Percentiles rank a stretch among this genome's conserved stretches.
These are phyloP conservation scores for Nicotiana undulata DNA, from an alignment of 257 asterid genomes.

Conservation along the genomic window DNA sequence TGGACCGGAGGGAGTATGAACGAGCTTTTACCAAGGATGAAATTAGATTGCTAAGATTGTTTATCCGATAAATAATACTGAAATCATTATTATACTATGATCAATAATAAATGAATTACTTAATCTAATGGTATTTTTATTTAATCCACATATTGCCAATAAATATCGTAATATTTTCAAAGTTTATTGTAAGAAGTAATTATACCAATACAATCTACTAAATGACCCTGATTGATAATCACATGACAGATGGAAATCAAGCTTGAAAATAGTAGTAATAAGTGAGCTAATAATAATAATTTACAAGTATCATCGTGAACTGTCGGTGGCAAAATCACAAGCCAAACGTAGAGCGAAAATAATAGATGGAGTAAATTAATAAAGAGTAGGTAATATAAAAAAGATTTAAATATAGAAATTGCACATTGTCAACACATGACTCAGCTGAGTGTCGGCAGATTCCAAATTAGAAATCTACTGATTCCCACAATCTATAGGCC, in stretches of 20 bases:
- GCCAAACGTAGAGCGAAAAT: neutral
- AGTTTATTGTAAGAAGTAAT: neutral
- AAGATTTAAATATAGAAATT: neutral
- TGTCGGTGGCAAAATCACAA: neutral
- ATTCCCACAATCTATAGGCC: neutral
- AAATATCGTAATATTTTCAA: neutral
- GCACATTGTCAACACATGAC: neutral
- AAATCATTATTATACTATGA: too few relatives aligned
- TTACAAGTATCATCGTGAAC: neutral
- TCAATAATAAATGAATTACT: too few relatives aligned
- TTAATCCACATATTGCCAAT: too few relatives aligned
- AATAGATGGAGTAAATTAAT: neutral
- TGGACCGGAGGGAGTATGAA: too few relatives aligned
- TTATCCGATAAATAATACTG: too few relatives aligned
- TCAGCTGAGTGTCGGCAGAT: neutral
- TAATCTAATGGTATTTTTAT: too few relatives aligned
- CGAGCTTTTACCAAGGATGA: too few relatives aligned
- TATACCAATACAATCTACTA: neutral
- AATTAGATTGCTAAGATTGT: too few relatives aligned
- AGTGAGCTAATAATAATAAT: neutral
- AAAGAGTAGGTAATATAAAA: neutral
- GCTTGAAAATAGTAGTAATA: neutral
- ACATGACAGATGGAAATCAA: neutral
- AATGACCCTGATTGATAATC: neutral
- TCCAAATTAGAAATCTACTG: neutral